These are phyloP conservation scores for Geotrichum siamense DNA, from an alignment of 1,139 yeast genomes.

Conservation along the genomic window DNA sequence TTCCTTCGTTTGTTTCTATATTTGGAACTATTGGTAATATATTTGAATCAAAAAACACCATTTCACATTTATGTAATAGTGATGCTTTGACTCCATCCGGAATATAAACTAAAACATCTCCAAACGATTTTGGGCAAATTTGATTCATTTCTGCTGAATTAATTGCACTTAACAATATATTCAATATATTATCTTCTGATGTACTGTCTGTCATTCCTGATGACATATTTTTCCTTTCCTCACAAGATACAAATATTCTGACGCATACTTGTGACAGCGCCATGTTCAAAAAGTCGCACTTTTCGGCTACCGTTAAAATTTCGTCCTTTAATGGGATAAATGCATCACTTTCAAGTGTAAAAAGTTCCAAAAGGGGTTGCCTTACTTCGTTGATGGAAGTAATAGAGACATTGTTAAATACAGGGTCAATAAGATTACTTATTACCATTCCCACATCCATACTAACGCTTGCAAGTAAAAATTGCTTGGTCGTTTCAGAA, in stretches of 20 bases:
- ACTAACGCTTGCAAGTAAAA: constrained; percentile 20
- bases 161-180: constrained; percentile 8
- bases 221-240: neutral
- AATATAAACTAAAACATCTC: constrained; percentile 38
- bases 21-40: constrained; percentile 40
- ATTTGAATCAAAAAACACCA: constrained; percentile 40
- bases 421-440: constrained; percentile 22
- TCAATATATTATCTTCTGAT: neutral
- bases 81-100: constrained; percentile 32
- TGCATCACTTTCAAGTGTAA: constrained; percentile 10
- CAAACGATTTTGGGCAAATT: constrained; percentile 23
- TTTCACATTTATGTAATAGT: constrained; percentile 38
- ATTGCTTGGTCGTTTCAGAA: constrained; percentile 12
- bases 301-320: constrained; percentile 21
- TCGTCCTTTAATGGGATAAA: constrained; percentile 18
- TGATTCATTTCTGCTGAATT: constrained; percentile 5
- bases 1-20: constrained; percentile 20
- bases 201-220: too few relatives aligned
- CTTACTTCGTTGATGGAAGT: constrained; percentile 19
- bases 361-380: constrained; percentile 17
- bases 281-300: constrained; percentile 47
- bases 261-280: constrained; percentile 48
- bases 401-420: constrained; percentile 21
- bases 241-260: constrained; percentile 23
- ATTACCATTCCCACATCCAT: constrained; percentile 20